Evolutionary conservation across 495 filamentous ascomycete genomes (phyloP).

Genomic region (Neurospora pannonica): DNA sequence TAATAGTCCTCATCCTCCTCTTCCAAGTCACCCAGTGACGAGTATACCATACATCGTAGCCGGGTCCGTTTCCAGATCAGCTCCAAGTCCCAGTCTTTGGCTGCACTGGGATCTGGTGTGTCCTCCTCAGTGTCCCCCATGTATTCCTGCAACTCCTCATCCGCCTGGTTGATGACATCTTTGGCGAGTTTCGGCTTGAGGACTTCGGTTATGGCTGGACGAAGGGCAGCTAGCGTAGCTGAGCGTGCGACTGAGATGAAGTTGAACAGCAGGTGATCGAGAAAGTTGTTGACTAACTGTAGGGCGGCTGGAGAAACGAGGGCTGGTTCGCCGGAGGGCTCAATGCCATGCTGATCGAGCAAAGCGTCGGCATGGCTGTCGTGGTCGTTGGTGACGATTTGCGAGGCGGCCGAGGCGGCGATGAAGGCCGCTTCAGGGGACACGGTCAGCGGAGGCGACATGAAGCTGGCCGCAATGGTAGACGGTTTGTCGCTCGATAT

Average conservation of each 20-base stretch:
- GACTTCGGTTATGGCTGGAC: slow-evolving; percentile 77
- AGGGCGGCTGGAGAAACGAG: slow-evolving; percentile 68
- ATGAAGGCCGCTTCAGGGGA: slow-evolving; percentile 82
- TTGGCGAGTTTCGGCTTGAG: slow-evolving; percentile 80
- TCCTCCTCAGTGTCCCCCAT: slow-evolving; percentile 72
- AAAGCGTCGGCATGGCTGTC: slow-evolving; percentile 57
- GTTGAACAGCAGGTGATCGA: slow-evolving; percentile 87
- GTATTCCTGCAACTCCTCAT: slow-evolving; percentile 85
- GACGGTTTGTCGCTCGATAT: slow-evolving; percentile 49
- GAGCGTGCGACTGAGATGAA: slow-evolving; percentile 73
- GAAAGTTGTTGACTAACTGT: slow-evolving; percentile 77
- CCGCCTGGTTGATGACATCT: slow-evolving; percentile 77
- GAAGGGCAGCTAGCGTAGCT: slow-evolving; percentile 66
- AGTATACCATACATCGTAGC: slow-evolving; percentile 95
- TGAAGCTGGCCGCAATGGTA: slow-evolving; percentile 37
- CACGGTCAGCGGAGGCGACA: slow-evolving; percentile 55
- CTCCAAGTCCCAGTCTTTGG: slow-evolving; percentile 71
- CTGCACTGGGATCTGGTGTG: slow-evolving; percentile 37
- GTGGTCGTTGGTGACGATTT: slow-evolving; percentile 84
- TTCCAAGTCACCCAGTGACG: slow-evolving; percentile 90
- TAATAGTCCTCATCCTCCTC: slow-evolving; percentile 91
- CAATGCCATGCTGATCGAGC: slow-evolving; percentile 55
- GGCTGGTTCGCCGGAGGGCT: slow-evolving; percentile 56
- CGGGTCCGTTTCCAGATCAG: slow-evolving; percentile 85
- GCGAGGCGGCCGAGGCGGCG: slow-evolving; percentile 76